A percentile compares a stretch with the other conserved stretches of the same genome.
These are phyloP conservation scores for Colletotrichum sp. DNA, from an alignment of 2,329 filamentous ascomycete genomes.

Conservation along the genomic window DNA sequence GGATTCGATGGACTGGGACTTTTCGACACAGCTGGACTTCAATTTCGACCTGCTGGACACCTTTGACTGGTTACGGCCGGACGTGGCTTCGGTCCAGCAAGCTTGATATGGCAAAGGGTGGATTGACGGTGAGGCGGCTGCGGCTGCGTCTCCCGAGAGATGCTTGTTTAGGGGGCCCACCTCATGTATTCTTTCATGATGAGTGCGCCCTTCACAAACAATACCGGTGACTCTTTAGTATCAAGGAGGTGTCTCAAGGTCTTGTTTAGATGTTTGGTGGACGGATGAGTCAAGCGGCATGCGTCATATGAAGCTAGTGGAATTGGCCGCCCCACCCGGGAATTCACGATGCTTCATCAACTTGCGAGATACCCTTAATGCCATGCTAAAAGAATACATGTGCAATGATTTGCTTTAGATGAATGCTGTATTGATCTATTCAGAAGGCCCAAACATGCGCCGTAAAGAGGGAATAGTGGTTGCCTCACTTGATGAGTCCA, in stretches of 20 bases:
- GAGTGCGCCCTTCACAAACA: not conserved
- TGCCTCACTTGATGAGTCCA: not conserved
- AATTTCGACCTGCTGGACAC: slow-evolving; percentile 55
- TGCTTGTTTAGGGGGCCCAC: not conserved
- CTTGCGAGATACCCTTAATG: not conserved
- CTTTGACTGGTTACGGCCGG: slow-evolving; percentile 49
- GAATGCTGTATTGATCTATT: not conserved
- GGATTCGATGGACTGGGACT: slow-evolving; percentile 39
- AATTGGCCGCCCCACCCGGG: not conserved
- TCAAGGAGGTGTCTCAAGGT: not conserved
- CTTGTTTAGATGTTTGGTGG: not conserved
- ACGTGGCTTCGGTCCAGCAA: slow-evolving; percentile 7
- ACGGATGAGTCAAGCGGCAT: not conserved
- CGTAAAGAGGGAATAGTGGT: not conserved
- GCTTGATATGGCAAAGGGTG: not conserved
- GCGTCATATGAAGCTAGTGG: not conserved
- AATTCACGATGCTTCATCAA: not conserved
- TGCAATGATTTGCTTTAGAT: not conserved
- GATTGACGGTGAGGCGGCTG: not conserved
- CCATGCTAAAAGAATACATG: not conserved
- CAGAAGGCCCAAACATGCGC: not conserved
- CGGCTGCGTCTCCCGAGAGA: not conserved
- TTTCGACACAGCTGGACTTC: slow-evolving; percentile 36
- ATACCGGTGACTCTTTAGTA: not conserved
- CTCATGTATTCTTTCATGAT: not conserved